Conservation (phyloP, 1,284 basidiomycete genomes). For the Rhodotorula glutinis region DNA sequence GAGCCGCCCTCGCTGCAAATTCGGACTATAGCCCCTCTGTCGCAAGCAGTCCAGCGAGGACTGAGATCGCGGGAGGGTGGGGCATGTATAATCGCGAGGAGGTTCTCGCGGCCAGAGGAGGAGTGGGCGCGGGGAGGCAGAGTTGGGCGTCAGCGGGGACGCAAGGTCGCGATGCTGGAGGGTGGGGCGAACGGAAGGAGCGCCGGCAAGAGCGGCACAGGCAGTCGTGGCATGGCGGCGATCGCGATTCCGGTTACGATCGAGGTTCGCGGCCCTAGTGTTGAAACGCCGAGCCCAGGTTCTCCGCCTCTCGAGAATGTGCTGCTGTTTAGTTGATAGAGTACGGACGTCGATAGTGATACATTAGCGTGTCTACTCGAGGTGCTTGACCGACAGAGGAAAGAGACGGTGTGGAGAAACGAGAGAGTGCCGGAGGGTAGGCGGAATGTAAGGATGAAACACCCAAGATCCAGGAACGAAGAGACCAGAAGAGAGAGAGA, state of each 20-base stretch:
- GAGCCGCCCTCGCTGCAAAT: conserved; percentile 5
- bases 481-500: not conserved
- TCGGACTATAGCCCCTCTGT: not conserved
- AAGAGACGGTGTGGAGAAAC: too few species aligned
- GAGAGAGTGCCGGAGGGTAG: too few species aligned
- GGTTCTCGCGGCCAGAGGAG: conserved; percentile 11
- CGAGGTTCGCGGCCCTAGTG: not conserved
- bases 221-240: not conserved
- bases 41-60: conserved; percentile 8
- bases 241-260: too few species aligned
- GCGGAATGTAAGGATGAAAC: not conserved
- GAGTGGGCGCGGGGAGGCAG: conserved; percentile 2
- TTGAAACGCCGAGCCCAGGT: not conserved
- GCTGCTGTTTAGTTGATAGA: too few species aligned
- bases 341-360: too few species aligned
- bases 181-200: not conserved
- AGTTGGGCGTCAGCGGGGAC: not conserved
- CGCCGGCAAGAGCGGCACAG: not conserved
- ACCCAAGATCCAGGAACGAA: not conserved
- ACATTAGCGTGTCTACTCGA: not conserved
- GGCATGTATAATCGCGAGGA: conserved; percentile 33
- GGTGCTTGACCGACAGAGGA: too few species aligned
- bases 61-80: conserved; percentile 23
- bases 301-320: too few species aligned
- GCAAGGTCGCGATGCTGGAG: not conserved